Base-by-base conservation (phyloP, 768 basidiomycete species). In the Cyclocybe aegerita region DNA sequence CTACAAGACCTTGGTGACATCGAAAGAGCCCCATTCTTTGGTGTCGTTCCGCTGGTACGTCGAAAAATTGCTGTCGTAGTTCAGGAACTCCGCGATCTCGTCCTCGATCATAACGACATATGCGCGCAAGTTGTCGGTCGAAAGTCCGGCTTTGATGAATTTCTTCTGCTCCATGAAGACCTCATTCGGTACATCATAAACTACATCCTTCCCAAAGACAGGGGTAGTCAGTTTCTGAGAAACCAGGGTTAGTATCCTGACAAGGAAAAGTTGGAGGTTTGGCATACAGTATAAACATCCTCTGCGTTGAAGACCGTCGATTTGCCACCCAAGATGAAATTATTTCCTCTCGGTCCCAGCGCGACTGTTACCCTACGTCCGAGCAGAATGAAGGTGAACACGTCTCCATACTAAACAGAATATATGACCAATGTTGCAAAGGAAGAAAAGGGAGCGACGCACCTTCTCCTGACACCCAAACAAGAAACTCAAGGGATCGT, bases 131-230 rank as follows among this genome's bases (percentile, higher is more conserved):
- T 95, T 95, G 23, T 98, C 95, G 9, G 82, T 84, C 9, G 93
- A 90, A 14, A 99, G 82, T 16, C 97, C 95, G 54, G 93, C 85
- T 73, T 99, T 99, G 69, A 98, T 87, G 64, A 98, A 98, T 65
- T 89, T 90, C 79, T 99, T 99, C 68, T 99, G 97, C 62, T 99
- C 94, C 95, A 99, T 98, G 69, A 99, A 86, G 39, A 90, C 72
- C 41, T 95, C 90, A 68, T 98, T 98, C 31, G 97, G 96, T 43
- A 91, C 85, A 60, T 98, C 97, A 65, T 98, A 99, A 8, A 98
- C 95, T 39, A 99, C 97, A 41, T 92, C 95, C 63, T 93, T 93
- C 39, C 97, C 97, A 61, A 99, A 99, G 10, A 98, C 86, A 4
- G 96, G 96, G 0, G 89, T 95, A 0, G 94, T 96, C 39, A 95